These are phyloP conservation scores for Stropharia rugosoannulata DNA, from an alignment of 768 basidiomycete genomes.

Conservation along the genomic window DNA sequence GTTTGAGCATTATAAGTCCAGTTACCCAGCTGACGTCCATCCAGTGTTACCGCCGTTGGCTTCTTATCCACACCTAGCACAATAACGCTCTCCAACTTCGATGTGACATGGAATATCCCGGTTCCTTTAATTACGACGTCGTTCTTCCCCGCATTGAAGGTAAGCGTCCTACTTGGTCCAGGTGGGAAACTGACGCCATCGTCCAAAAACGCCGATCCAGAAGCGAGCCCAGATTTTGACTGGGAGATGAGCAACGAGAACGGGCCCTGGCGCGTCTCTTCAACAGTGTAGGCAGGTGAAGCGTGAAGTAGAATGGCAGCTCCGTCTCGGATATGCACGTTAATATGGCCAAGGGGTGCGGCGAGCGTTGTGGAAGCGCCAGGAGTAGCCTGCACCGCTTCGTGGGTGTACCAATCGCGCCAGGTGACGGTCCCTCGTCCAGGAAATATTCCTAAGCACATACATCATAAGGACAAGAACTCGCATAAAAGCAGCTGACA, in stretches of 20 bases:
- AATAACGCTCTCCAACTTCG: constrained; percentile 50
- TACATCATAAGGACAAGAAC: neutral
- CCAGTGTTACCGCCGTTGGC: constrained; percentile 39
- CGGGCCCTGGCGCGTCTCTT: constrained; percentile 61
- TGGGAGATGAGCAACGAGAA: constrained; percentile 64
- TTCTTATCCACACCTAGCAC: constrained; percentile 51
- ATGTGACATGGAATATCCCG: constrained; percentile 43
- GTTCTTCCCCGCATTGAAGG: constrained; percentile 35
- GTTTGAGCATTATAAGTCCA: constrained; percentile 41
- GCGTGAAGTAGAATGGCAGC: constrained; percentile 64
- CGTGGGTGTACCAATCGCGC: constrained; percentile 77
- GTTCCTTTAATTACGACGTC: constrained; percentile 35
- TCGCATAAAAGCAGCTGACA: constrained; percentile 8
- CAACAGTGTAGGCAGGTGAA: constrained; percentile 63
- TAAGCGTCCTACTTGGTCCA: constrained; percentile 49
- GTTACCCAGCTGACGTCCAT: constrained; percentile 28
- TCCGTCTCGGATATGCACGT: constrained; percentile 72
- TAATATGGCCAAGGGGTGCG: constrained; percentile 76
- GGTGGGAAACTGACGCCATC: constrained; percentile 66
- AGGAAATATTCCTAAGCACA: constrained; percentile 58
- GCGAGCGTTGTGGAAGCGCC: constrained; percentile 47
- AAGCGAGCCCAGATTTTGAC: constrained; percentile 44
- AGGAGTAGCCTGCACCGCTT: constrained; percentile 40
- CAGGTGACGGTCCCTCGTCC: constrained; percentile 57
- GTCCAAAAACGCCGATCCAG: constrained; percentile 65